These are phyloP conservation scores for Prunus armeniaca DNA, from an alignment of 306 rosid genomes.

Conservation along the genomic window DNA sequence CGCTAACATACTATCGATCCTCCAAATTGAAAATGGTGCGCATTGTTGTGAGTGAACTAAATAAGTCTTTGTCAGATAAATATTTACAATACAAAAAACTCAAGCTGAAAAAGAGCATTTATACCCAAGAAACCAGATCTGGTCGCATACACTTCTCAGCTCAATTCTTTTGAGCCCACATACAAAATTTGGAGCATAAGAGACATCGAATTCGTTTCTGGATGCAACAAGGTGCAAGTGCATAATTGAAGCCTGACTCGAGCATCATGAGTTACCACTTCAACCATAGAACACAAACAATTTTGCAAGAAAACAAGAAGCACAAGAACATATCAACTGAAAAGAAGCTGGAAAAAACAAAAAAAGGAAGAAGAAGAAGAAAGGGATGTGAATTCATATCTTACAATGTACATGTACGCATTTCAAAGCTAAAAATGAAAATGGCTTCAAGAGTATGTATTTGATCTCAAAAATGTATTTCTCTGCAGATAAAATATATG, in stretches of 20 bases:
- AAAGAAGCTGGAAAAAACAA: background rate
- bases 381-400: background rate
- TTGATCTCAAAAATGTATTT: constrained; percentile 22
- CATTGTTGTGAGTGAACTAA: too few relatives aligned
- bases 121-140: too few relatives aligned
- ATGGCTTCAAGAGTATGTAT: constrained; percentile 5
- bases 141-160: too few relatives aligned
- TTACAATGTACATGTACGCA: constrained; percentile 10
- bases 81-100: too few relatives aligned
- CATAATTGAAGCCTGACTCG: background rate
- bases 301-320: background rate
- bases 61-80: too few relatives aligned
- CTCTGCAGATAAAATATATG: constrained; percentile 24
- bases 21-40: too few relatives aligned
- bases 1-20: too few relatives aligned
- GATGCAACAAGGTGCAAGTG: background rate
- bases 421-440: background rate
- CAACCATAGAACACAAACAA: background rate
- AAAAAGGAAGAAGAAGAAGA: background rate
- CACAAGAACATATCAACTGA: background rate
- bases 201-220: background rate
- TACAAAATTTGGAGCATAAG: background rate
- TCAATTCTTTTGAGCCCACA: background rate
- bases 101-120: too few relatives aligned
- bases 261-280: background rate